Evolutionary conservation across 139 green algal species (phyloP), one percentile per base, ranked within the genome.

Genomic region (Volvox reticuliferus): DNA sequence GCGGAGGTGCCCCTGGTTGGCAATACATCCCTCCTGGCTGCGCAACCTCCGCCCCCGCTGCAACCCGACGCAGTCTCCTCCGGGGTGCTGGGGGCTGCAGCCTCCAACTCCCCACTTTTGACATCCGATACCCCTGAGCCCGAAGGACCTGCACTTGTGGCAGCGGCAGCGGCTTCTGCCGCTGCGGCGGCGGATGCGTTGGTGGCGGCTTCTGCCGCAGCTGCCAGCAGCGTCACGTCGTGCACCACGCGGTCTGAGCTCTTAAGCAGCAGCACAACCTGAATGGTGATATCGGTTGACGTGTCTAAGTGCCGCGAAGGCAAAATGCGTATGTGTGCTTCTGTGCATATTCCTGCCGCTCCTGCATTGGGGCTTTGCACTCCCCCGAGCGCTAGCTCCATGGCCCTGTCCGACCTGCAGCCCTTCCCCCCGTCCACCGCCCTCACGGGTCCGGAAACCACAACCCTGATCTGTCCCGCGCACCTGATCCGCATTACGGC

Each of bases 191-290:
- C n/a, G n/a, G n/a, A n/a, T 22, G 79, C 79, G 37, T 19, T 69
- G 16, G 68, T 28, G 37, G 22, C 32, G 68, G 89, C 80, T 88
- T 65, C 50, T 67, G 78, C 79, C 44, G 82, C 80, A 20, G 32
- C 30, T 55, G 37, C 16, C 71, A 93, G 86, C 19, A 93, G 77
- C 62, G 87, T 78, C 24, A 99, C 93, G 92, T 99, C 98, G 90
- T 99, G 96, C 12, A 94, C 93, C 17, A 98, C 91, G 0, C 96
- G 91, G 93, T 99, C 97, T 37, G 97, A 99, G 92, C 94, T 96
- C 91, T 99, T 98, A 17, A 99, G 94, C 81, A 99, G 92, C 82
- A 99, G 94, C 37, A 99, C 76, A 18, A 99, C 95, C 95, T 98
- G 93, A 16, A 17, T 19, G 76, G 76, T 61, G 76, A 20, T 82